Conservation (phyloP, 2,329 filamentous ascomycete species). For the Coniella lustricola region DNA sequence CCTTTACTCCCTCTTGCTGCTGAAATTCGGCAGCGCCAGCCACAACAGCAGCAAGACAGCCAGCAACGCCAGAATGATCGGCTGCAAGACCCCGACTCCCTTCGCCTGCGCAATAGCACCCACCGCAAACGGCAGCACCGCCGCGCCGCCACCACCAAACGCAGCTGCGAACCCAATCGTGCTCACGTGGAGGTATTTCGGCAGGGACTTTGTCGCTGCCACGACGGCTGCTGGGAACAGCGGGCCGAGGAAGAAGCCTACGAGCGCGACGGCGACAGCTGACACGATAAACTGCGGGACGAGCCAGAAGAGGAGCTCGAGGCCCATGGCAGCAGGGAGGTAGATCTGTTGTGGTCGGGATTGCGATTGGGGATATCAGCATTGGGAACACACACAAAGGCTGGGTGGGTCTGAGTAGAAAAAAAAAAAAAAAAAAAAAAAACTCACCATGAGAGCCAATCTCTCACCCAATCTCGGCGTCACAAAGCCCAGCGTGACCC, state of each 20-base stretch:
- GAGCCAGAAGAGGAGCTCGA: constrained; percentile 74
- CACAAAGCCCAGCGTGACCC: constrained; percentile 65
- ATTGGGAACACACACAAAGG: too few relatives aligned
- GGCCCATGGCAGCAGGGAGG: constrained; percentile 53
- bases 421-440: not conserved
- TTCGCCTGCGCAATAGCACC: constrained; percentile 56
- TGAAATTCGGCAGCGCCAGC: constrained; percentile 36
- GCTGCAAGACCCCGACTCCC: constrained; percentile 50
- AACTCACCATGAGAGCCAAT: constrained; percentile 36
- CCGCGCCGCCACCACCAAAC: constrained; percentile 66
- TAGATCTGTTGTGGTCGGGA: constrained; percentile 44
- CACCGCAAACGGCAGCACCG: constrained; percentile 58
- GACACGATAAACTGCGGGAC: constrained; percentile 72
- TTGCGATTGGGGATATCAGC: constrained; percentile 15
- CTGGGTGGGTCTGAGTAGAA: too few relatives aligned
- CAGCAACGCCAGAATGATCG: constrained; percentile 46
- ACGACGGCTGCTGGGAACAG: constrained; percentile 69
- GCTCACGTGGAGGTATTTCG: constrained; percentile 65
- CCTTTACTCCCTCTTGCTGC: constrained; percentile 32
- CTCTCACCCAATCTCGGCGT: constrained; percentile 68
- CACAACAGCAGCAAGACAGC: constrained; percentile 37
- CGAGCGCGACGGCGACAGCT: constrained; percentile 61
- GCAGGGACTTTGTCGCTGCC: constrained; percentile 61
- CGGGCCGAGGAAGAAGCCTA: constrained; percentile 75
- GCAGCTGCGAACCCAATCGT: constrained; percentile 73